Conservation (phyloP, 768 basidiomycete genomes). For the Tricholoma saponaceum region DNA sequence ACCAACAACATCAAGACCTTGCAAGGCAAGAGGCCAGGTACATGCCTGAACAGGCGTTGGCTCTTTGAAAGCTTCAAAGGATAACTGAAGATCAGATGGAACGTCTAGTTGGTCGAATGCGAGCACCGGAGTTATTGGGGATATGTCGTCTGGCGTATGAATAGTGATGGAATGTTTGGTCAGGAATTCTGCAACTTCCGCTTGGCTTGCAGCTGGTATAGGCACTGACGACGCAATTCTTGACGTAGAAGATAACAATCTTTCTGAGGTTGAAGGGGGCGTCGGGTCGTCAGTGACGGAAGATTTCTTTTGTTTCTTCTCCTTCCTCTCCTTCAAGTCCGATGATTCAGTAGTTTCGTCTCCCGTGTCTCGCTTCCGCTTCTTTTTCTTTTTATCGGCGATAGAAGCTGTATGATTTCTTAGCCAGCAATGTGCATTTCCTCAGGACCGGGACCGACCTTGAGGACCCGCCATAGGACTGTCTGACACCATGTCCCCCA, state of each 20-base stretch:
- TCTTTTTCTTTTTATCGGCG: slow-evolving; percentile 36
- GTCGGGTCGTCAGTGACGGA: slow-evolving; percentile 13
- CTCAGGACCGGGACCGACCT: slow-evolving; percentile 13
- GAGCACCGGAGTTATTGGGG: slow-evolving; percentile 59
- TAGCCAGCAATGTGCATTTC: not conserved
- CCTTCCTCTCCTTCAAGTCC: slow-evolving; percentile 40
- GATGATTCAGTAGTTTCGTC: slow-evolving; percentile 3
- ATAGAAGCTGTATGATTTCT: slow-evolving; percentile 9
- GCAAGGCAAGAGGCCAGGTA: slow-evolving; percentile 86
- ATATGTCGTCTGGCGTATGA: slow-evolving; percentile 42
- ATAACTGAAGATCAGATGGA: slow-evolving; percentile 53
- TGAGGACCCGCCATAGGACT: slow-evolving; percentile 17
- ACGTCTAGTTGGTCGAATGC: slow-evolving; percentile 72
- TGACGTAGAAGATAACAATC: slow-evolving; percentile 11
- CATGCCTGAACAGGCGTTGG: slow-evolving; percentile 97
- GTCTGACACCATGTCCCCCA: slow-evolving; percentile 8
- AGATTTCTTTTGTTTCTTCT: slow-evolving; percentile 36
- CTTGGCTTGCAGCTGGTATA: slow-evolving; percentile 18
- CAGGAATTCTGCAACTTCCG: slow-evolving; percentile 62
- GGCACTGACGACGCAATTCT: slow-evolving; percentile 13
- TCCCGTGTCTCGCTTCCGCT: slow-evolving; percentile 35
- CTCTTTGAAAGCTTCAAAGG: slow-evolving; percentile 70
- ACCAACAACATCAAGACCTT: slow-evolving; percentile 88
- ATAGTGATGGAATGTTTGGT: slow-evolving; percentile 72
- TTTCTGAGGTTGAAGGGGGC: slow-evolving; percentile 14